Evolutionary conservation across 2,329 filamentous ascomycete species (phyloP), one percentile per base, ranked within the genome.

Genomic region (Colletotrichum brevisporum): DNA sequence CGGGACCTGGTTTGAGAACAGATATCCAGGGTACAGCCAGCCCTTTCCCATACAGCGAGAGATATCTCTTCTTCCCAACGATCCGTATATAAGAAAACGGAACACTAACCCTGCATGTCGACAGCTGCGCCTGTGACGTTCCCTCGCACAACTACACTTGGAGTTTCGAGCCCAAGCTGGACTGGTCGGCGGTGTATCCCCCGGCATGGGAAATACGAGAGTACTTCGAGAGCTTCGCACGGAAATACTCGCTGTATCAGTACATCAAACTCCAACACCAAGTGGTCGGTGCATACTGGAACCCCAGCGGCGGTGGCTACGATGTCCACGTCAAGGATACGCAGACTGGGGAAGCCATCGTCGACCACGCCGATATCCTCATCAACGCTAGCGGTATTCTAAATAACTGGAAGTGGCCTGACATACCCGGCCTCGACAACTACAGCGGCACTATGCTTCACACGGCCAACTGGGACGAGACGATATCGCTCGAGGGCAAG

Each of bases 351-450:
- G 72, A 73, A 18, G 71, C 72, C 4, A 63, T 81, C 6, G 68
- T 75, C 9, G 80, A 85, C 54, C 78, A 79, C 50, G 84, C 81
- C 57, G 81, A 86, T 61, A 79, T 87, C n/a, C 75, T 88, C 6
- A 73, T 87, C 63, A 85, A 85, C 53, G 85, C 83, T 13, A 73
- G 76, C 15, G 85, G 85, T 4, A 81, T 83, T 31, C 76, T 87
- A 59, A 86, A 85, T 69, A 83, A 87, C 27, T 87, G 85, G 81
- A 86, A 83, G 70, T 87, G 85, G 83, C 87, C 86, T 2, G 80
- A 84, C 18, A 81, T 87, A 6, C 76, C 83, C 0, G 83, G 83
- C 0, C 75, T 87, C 3, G 73, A 83, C 2, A 73, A 74, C 10
- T 89, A 86, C 72, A 74, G 81, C 51, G 87, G 87, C 9, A 75